phyloP scores from a whole-genome alignment of 2,329 filamentous ascomycete species.

The Scytalidium sp. region DNA sequence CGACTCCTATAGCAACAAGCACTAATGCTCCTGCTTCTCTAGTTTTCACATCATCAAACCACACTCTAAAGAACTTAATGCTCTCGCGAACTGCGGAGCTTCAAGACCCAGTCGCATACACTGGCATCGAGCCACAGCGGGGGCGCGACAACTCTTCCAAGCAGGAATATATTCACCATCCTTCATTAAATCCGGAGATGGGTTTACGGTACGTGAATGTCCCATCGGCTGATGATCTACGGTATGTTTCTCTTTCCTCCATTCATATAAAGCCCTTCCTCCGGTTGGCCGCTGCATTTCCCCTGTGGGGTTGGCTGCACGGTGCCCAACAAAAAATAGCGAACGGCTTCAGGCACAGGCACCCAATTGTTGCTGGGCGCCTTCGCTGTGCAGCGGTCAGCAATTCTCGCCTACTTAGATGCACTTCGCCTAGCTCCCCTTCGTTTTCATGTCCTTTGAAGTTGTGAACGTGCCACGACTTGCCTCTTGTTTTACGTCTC shows the following conservation, averaged over 20 bases:
- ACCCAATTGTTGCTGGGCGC: no score
- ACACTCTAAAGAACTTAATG: slow-evolving; percentile 29
- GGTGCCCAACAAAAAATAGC: neutral
- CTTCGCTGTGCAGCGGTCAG: neutral
- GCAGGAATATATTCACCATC: slow-evolving; percentile 25
- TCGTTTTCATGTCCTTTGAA: no score
- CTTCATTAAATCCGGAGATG: slow-evolving; percentile 27
- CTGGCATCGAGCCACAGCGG: slow-evolving; percentile 26
- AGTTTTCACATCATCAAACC: slow-evolving; percentile 23
- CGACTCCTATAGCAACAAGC: no score
- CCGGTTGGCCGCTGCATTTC: neutral
- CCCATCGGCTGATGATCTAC: slow-evolving; percentile 30
- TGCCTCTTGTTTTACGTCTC: neutral
- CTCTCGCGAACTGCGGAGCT: slow-evolving; percentile 32
- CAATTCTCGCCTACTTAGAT: neutral
- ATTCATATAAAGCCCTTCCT: slow-evolving; percentile 10
- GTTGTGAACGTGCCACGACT: neutral
- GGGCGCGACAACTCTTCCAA: slow-evolving; percentile 31
- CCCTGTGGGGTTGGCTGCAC: neutral
- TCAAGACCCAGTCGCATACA: slow-evolving; percentile 28
- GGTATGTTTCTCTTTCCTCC: slow-evolving; percentile 21
- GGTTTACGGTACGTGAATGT: slow-evolving; percentile 30
- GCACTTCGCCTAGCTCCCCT: neutral
- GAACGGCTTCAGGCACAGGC: neutral
- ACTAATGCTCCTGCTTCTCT: slow-evolving; percentile 15